These are phyloP conservation scores for Laguncularia racemosa DNA, from an alignment of 345 rosid species.

Conservation along the genomic window DNA sequence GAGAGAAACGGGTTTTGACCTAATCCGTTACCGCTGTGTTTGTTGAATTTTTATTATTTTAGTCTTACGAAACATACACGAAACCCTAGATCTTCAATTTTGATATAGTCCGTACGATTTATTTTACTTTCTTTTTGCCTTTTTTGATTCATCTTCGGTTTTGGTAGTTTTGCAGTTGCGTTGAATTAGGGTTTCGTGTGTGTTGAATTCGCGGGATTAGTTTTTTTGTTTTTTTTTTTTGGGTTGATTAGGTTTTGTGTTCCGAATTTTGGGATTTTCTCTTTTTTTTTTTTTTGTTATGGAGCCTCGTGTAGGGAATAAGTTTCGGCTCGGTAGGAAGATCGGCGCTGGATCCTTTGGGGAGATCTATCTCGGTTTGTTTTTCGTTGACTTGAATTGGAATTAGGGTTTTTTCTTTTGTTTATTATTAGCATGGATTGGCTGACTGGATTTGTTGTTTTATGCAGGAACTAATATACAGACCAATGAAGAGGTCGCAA, in stretches of 20 bases:
- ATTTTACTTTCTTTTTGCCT: not conserved
- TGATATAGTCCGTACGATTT: not conserved
- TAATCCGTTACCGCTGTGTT: too few relatives aligned
- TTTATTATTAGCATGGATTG: constrained; percentile 1
- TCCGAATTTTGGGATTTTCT: too few relatives aligned
- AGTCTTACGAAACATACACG: too few relatives aligned
- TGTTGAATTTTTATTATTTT: too few relatives aligned
- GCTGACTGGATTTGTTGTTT: constrained; percentile 9
- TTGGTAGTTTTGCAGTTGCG: not conserved
- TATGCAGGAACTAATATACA: constrained; percentile 74
- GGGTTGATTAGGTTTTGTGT: too few relatives aligned
- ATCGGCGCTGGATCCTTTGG: constrained; percentile 99
- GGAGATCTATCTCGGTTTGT: constrained; percentile 91
- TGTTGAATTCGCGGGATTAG: not conserved
- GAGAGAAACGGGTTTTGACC: too few relatives aligned
- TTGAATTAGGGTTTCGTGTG: not conserved
- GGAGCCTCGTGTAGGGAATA: constrained; percentile 91
- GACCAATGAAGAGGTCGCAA: constrained; percentile 94
- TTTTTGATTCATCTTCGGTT: not conserved
- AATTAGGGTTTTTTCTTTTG: not conserved
- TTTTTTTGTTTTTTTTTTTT: not conserved
- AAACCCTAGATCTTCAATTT: too few relatives aligned
- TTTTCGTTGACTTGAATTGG: constrained; percentile 1
- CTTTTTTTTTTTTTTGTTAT: constrained; percentile 13
- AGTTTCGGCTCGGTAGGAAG: constrained; percentile 84